Base-by-base conservation (phyloP, 371 early-diverging fungal species). In the Rozella allomycis region DNA sequence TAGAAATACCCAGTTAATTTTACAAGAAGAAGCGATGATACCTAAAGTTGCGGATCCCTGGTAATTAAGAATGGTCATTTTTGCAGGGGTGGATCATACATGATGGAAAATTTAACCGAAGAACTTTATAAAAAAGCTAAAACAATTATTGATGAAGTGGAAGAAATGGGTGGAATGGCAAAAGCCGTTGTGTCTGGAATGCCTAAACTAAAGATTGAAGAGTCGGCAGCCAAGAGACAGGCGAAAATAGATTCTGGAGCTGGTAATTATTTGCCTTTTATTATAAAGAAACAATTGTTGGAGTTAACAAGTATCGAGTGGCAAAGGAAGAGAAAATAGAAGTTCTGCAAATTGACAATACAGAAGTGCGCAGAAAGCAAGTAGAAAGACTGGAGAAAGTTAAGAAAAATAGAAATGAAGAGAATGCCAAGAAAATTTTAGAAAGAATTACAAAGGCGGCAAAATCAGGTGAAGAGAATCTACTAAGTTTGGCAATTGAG, bases 1-100 rank as follows among this genome's bases (percentile, higher is more conserved):
- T 3, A 58, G 82, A 39, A 81, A 81, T 56, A 81, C 82, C 1
- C 82, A 81, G 55, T 41, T 81, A 31, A 77, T 81, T 33, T 42
- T 81, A 34, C 80, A 81, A 43, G 74, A 69, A 37, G 82, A 81
- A 45, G 78, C 82, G 7, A 54, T 57, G 31, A 78, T 81, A 21
- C 78, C 81, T n/a, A 64, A 63, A 37, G 71, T 11, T 11, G 25
- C n/a, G 31, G 11, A 12, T 30, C 11, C 25, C 28, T 12, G 11
- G 28, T 11, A 11, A 20, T 30, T 12, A 11, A 20, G 11, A 11
- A 30, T 30, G 28, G 29, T 12, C 16, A 37, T 72, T 7, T 75
- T 74, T 21, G 80, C 1, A 80, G 77, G 77, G 82, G 74, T 3
- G 82, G 82, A 8, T 72, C 72, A n/a, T 81, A 76, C 52, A 70